Percentiles rank a stretch among this genome's conserved stretches.
These are phyloP conservation scores for Suillus paluster DNA, from an alignment of 768 basidiomycete genomes.

Conservation along the genomic window DNA sequence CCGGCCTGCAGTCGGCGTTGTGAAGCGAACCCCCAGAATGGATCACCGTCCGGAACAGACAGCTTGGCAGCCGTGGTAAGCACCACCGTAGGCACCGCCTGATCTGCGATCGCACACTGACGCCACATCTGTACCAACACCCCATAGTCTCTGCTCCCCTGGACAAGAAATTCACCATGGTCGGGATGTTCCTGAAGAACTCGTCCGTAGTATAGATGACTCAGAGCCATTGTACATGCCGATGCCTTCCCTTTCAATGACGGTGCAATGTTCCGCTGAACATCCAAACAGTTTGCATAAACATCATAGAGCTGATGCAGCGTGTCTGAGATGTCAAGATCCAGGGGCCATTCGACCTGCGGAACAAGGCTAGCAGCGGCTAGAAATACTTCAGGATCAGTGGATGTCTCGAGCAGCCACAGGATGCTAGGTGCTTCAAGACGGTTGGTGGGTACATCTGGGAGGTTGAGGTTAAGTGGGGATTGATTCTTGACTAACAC, in stretches of 20 bases:
- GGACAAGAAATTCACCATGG: not conserved
- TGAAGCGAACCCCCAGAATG: too few species aligned
- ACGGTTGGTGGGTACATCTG: not conserved
- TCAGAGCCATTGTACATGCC: not conserved
- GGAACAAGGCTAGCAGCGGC: not conserved
- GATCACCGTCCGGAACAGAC: not conserved
- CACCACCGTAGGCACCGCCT: too few species aligned
- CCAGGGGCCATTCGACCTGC: not conserved
- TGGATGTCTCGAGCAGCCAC: conserved; percentile 26
- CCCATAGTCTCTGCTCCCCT: not conserved
- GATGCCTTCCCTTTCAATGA: not conserved
- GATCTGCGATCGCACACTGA: too few species aligned
- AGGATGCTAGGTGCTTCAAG: conserved; percentile 9
- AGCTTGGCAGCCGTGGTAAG: not conserved
- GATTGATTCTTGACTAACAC: not conserved
- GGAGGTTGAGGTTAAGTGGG: not conserved
- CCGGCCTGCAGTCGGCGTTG: not conserved
- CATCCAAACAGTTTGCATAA: not conserved
- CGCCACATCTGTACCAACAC: not conserved
- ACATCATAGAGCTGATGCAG: not conserved
- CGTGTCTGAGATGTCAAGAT: not conserved
- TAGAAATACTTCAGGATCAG: conserved; percentile 14
- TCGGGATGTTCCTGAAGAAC: not conserved
- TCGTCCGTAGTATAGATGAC: not conserved
- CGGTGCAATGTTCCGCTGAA: not conserved